Evolutionary conservation across 495 filamentous ascomycete species (phyloP).

Genomic region (Penicillium daleae): DNA sequence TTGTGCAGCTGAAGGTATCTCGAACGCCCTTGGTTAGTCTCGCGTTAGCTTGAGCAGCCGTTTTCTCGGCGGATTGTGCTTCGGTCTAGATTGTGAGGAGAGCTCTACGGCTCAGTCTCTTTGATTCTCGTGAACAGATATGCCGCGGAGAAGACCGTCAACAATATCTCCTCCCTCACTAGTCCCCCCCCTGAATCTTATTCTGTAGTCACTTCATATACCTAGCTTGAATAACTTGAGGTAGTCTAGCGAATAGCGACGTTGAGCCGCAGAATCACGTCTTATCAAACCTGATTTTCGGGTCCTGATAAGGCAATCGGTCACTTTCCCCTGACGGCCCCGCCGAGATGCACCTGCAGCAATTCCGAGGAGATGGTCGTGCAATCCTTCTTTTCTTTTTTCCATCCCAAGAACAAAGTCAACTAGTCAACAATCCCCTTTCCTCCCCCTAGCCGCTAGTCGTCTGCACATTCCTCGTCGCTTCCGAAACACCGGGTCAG

Average conservation of each 20-base stretch:
- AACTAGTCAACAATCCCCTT: conserved; percentile 1
- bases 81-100: too few species aligned
- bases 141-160: background rate
- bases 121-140: too few species aligned
- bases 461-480: conserved; percentile 3
- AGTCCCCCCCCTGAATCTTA: background rate
- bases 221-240: background rate
- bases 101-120: background rate
- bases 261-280: background rate
- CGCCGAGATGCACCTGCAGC: conserved; percentile 2
- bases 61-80: background rate
- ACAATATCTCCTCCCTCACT: background rate
- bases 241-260: background rate
- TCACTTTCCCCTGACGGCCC: conserved; percentile 1
- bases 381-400: conserved; percentile 1
- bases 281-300: conserved; percentile 4
- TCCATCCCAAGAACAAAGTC: background rate
- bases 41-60: background rate
- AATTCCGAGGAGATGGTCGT: conserved; percentile 12
- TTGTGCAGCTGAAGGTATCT: too few species aligned
- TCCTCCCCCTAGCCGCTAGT: background rate
- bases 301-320: conserved; percentile 3
- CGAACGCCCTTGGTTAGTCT: background rate
- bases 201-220: background rate
- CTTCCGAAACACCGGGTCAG: background rate